Conservation (phyloP, 495 filamentous ascomycete genomes). For the Penicillium samsonianum region DNA sequence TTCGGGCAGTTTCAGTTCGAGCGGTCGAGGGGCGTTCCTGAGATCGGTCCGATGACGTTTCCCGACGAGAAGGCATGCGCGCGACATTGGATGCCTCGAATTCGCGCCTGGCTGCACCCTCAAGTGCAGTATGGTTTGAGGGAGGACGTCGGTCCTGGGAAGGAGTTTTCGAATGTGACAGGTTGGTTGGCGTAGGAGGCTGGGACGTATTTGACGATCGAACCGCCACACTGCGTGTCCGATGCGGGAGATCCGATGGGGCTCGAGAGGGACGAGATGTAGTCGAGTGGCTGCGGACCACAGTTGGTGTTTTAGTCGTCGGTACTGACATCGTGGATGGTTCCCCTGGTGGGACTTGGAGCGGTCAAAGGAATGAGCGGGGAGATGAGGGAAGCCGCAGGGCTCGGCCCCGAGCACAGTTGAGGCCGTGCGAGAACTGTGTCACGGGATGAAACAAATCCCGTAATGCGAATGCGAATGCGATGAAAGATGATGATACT, state of each 20-base stretch:
- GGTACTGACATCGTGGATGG: constrained; percentile 49
- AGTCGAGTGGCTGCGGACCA: constrained; percentile 57
- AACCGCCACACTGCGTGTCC: constrained; percentile 55
- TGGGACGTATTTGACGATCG: constrained; percentile 45
- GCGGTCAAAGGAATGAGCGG: constrained; percentile 30
- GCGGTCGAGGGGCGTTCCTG: constrained; percentile 50
- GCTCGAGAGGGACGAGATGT: constrained; percentile 51
- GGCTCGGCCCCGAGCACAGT: constrained; percentile 9
- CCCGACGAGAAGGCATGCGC: constrained; percentile 53
- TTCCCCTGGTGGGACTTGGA: constrained; percentile 15
- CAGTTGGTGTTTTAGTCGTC: constrained; percentile 47
- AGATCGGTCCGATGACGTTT: constrained; percentile 53
- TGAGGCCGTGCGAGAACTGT: constrained; percentile 7
- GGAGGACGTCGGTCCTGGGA: constrained; percentile 51
- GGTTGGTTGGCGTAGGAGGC: constrained; percentile 36
- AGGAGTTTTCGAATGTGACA: constrained; percentile 52
- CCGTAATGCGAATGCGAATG: constrained; percentile 11
- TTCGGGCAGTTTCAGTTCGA: constrained; percentile 51
- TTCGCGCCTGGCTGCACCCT: constrained; percentile 57
- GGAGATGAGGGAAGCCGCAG: constrained; percentile 24
- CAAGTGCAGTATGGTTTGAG: constrained; percentile 53
- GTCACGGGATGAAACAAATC: neutral
- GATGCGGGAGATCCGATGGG: constrained; percentile 55
- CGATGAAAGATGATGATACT: neutral
- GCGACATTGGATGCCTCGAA: constrained; percentile 57